Base-by-base conservation (phyloP, 1,284 basidiomycete genomes). In the Pseudozyma pruni region DNA sequence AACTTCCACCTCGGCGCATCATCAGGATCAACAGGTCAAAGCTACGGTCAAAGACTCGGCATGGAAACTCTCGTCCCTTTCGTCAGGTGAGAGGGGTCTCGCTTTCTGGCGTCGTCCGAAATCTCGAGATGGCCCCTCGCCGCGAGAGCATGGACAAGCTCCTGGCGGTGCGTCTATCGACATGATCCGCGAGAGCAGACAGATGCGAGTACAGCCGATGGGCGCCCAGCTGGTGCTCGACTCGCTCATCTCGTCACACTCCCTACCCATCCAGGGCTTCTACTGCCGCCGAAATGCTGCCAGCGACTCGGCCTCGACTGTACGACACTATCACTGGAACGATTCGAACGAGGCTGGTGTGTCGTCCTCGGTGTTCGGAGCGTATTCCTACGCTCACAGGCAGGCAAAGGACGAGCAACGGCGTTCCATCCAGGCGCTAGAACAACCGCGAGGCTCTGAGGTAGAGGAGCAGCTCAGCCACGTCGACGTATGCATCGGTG, bases 231-330 rank as follows among this genome's bases (percentile, higher is more conserved):
- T 70, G 22, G 52, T 70, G 17, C 53, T 70, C 2, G 61, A 70
- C 37, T 59, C 60, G 8, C 61, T 70, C 14, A 62, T 70, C 32
- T 52, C 50, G 1, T 70, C 67, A 2, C 67, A 55, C 32, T 52
- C 67, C 0, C 37, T 70, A 4, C 67, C 67, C 4, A 64, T 70
- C 11, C 56, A 52, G 5, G 67, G 61, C n/a, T 70, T 70, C 42
- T 63, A 60, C 48, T 70, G 60, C 39, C 55, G 47, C 20, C 8
- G 22, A 9, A 17, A 32, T 16, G 27, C 39, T 5, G n/a, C 23
- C 2, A 9, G 3, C 4, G 38, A 22, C 17, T 25, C 53, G 0
- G 13, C 34, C 13, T 27, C 27, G 6, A 25, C 27, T 9, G 20
- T 49, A 25, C 38, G 37, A 11, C 25, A 45, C 19, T 31, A 44